A percentile compares a stretch with the other conserved stretches of the same genome.
Conservation (phyloP, 2,329 filamentous ascomycete species). For the Ophidiomyces ophidiicola region DNA sequence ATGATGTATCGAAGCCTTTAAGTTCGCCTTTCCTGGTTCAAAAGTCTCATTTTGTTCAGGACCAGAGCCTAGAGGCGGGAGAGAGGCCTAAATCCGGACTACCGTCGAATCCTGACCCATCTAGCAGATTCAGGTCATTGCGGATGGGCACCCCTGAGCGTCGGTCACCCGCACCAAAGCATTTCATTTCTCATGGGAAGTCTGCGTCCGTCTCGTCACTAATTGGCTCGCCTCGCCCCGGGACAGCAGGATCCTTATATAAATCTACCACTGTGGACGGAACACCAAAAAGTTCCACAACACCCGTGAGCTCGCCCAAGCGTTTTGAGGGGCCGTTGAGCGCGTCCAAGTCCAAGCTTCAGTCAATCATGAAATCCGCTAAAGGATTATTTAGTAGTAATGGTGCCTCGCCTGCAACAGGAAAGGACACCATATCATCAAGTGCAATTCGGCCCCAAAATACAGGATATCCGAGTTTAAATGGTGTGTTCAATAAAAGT, state of each 20-base stretch:
- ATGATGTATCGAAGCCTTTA: not conserved
- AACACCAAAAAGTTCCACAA: slow-evolving; percentile 43
- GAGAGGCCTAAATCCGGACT: slow-evolving; percentile 2
- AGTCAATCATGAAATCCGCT: slow-evolving; percentile 78
- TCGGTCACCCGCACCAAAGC: slow-evolving; percentile 14
- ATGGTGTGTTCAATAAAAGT: slow-evolving; percentile 14
- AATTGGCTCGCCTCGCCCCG: slow-evolving; percentile 40
- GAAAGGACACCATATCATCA: slow-evolving; percentile 43
- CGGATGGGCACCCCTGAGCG: slow-evolving; percentile 13
- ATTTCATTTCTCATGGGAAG: slow-evolving; percentile 43
- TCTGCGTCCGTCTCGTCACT: slow-evolving; percentile 49
- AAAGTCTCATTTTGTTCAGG: slow-evolving; percentile 2
- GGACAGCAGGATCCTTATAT: slow-evolving; percentile 35
- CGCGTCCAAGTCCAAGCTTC: slow-evolving; percentile 84
- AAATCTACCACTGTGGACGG: slow-evolving; percentile 53
- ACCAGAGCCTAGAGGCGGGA: not conserved
- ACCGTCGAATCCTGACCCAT: slow-evolving; percentile 5
- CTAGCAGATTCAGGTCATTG: slow-evolving; percentile 8
- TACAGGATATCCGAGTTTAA: slow-evolving; percentile 21
- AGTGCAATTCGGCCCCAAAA: slow-evolving; percentile 24
- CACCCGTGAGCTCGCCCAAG: slow-evolving; percentile 45
- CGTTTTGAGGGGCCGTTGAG: slow-evolving; percentile 68
- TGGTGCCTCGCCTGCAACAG: slow-evolving; percentile 46
- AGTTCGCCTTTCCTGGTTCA: slow-evolving; percentile 11
- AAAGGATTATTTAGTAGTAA: slow-evolving; percentile 75